Evolutionary conservation across 345 rosid genomes (phyloP).

Genomic region (Populus simonii): DNA sequence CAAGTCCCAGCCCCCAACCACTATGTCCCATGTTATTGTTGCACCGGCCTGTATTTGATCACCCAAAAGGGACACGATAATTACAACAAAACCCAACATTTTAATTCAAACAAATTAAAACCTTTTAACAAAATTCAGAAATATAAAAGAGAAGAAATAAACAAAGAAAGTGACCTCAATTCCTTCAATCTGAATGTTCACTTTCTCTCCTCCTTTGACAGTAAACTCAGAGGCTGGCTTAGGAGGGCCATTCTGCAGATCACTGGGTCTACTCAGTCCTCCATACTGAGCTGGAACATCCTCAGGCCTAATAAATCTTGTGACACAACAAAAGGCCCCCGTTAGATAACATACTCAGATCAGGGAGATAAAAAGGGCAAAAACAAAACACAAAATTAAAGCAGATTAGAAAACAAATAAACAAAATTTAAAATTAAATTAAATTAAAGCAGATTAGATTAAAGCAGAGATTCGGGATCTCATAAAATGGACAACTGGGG

Average conservation of each 20-base stretch:
- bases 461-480: not conserved
- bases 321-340: not conserved
- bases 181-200: conserved; percentile 95
- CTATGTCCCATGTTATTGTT: conserved; percentile 90
- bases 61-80: no score
- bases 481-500: not conserved
- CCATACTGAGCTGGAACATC: conserved; percentile 91
- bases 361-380: not conserved
- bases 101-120: not conserved
- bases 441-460: not conserved
- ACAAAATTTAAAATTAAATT: no score
- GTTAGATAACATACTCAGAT: not conserved
- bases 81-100: not conserved
- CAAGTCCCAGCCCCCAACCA: conserved; percentile 97
- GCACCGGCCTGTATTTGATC: conserved; percentile 55
- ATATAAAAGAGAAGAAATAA: not conserved
- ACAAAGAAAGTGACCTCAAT: conserved; percentile 54
- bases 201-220: conserved; percentile 93
- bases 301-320: conserved; percentile 84
- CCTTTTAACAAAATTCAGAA: no score
- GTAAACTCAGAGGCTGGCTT: conserved; percentile 90
- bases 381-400: not conserved
- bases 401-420: not conserved
- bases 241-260: conserved; percentile 57
- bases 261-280: conserved; percentile 72